Base-by-base conservation (phyloP, 495 filamentous ascomycete species). In the Darksidea phi region DNA sequence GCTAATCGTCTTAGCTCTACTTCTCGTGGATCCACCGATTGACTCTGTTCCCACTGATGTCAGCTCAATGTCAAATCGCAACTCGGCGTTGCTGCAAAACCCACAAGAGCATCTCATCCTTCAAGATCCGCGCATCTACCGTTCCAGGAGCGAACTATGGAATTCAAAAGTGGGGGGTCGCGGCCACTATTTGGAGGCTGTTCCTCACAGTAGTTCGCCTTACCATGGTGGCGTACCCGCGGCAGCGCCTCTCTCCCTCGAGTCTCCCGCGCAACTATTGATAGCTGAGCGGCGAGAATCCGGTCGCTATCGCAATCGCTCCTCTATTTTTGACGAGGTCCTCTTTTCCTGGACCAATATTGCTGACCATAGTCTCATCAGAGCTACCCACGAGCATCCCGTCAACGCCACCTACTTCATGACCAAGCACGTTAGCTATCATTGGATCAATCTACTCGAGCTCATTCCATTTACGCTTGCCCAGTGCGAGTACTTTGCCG, bases 401-500 rank as follows among this genome's bases (percentile, higher is more conserved):
- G 23, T 47, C 6, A 64, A 57, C 32, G 25, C 54, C 6, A 52
- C 38, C 18, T 21, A 52, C 25, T 53, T 57, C 43, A 21, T 58
- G n/a, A 43, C 56, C 6, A 57, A 58, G 24, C 36, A 48, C 23
- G 54, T 20, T 6, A 45, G 53, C 3, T 52, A 51, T 25, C 38
- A 51, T 18, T 64, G 61, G 54, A 53, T 28, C 32, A 57, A 47
- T 34, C 18, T 36, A 32, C 53, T 64, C 8, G 61, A 64, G 23
- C 28, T 64, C 7, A 42, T 64, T 24, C n/a, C 15, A 11, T 36
- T 50, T 13, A 52, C 53, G 11, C 13, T 64, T 2, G 37, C 46
- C 32, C 53, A 64, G 52, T 47, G 46, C 37, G 61, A 64, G 36
- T 64, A 48, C 37, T n/a, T 64, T 13, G 54, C 54, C 18, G 54